Evolutionary conservation across 2,329 filamentous ascomycete genomes (phyloP).

Genomic region (Paecilomyces dactylethromorphus): DNA sequence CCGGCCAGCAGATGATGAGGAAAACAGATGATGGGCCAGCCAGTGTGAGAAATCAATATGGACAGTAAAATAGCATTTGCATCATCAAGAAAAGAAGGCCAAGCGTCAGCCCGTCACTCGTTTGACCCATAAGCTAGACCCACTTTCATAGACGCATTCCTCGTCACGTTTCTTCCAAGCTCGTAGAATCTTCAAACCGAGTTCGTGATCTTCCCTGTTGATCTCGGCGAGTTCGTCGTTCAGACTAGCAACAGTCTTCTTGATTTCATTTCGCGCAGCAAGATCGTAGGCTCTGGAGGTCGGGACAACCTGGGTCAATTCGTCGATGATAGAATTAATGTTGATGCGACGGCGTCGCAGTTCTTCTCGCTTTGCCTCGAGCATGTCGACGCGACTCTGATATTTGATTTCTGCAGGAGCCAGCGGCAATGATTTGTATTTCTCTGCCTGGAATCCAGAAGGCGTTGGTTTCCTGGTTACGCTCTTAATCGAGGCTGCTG

Average conservation of each 20-base stretch:
- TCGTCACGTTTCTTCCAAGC: slow-evolving; percentile 70
- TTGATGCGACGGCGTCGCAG: slow-evolving; percentile 64
- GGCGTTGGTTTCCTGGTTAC: slow-evolving; percentile 37
- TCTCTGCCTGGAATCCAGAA: slow-evolving; percentile 16
- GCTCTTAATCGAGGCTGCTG: slow-evolving; percentile 23
- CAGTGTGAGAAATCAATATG: slow-evolving; percentile 4
- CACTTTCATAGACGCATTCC: slow-evolving; percentile 38
- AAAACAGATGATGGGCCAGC: slow-evolving; percentile 3
- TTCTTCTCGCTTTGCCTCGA: slow-evolving; percentile 60
- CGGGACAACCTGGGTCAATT: slow-evolving; percentile 71
- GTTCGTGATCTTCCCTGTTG: slow-evolving; percentile 68
- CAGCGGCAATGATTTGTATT: slow-evolving; percentile 53
- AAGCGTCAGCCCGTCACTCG: slow-evolving; percentile 58
- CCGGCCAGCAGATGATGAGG: neutral
- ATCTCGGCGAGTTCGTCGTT: slow-evolving; percentile 65
- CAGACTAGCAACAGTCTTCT: slow-evolving; percentile 60
- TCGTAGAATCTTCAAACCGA: slow-evolving; percentile 67
- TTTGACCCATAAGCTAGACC: slow-evolving; percentile 69
- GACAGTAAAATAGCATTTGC: slow-evolving; percentile 4
- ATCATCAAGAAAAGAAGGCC: neutral
- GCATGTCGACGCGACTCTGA: slow-evolving; percentile 58
- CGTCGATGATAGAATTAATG: slow-evolving; percentile 64
- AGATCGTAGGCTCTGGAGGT: slow-evolving; percentile 61
- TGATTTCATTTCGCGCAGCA: slow-evolving; percentile 51
- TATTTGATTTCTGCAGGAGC: slow-evolving; percentile 56